Evolutionary conservation across 2,329 filamentous ascomycete species (phyloP), one percentile per base, ranked within the genome.

Genomic region (Aspergillus fischeri): DNA sequence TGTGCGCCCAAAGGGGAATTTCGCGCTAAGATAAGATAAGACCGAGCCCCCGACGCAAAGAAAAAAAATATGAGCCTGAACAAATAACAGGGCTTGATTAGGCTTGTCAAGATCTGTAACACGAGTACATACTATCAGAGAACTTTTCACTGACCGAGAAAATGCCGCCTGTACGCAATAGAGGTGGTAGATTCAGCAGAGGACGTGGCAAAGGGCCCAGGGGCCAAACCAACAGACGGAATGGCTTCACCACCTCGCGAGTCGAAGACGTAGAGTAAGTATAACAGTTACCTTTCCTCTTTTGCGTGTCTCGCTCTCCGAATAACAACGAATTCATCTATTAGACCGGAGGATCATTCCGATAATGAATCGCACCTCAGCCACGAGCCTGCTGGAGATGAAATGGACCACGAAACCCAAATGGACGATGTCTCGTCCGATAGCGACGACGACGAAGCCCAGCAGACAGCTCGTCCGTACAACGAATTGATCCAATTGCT

Each of bases 401-500:
- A 63, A 4, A 49, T 66, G 10, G 63, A 78, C 1, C 78, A 79
- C 35, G 79, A 81, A 14, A 64, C 63, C 20, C 42, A 57, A 25
- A 63, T 68, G 58, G 68, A 71, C 8, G 69, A 71, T 10, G 66
- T 58, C 24, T 78, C 79, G 1, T 72, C 70, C 28, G 77, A 73
- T 24, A 76, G 72, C 57, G 75, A 76, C 21, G 75, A 76, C 21
- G 75, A 74, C 42, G 80, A 80, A 49, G 77, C 80, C 29, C 59
- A 72, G 50, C 60, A 64, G 28, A 63, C 65, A 4, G 71, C 62
- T 57, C 75, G 72, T 32, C 80, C 83, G 9, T 88, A 87, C 67
- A 82, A 80, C 55, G 73, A 79, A 50, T 74, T 88, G 17, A 73
- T 88, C 17, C 79, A 84, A 60, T 77, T 84, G 2, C 77, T 87